A percentile compares a stretch with the other conserved stretches of the same genome.
These are phyloP conservation scores for Fraxinus anomala DNA, from an alignment of 257 asterid species.

Conservation along the genomic window DNA sequence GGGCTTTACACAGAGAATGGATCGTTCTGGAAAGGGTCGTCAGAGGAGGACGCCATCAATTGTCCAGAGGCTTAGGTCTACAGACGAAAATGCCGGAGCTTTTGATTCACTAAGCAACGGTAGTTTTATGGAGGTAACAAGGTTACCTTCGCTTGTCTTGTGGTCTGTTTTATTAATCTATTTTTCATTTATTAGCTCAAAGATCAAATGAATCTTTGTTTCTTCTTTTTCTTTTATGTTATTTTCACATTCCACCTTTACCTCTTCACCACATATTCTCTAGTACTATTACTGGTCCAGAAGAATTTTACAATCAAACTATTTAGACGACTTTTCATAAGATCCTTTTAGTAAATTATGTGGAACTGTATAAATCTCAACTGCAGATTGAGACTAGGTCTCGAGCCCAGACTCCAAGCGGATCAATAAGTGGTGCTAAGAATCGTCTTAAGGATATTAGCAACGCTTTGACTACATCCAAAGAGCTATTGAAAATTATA, in stretches of 20 bases:
- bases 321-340: conserved; percentile 10
- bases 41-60: conserved; percentile 62
- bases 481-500: conserved; percentile 87
- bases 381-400: conserved; percentile 82
- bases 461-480: conserved; percentile 83
- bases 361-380: background rate
- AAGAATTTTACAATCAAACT: background rate
- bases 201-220: background rate
- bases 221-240: background rate
- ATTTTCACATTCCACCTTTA: background rate
- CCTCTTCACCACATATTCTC: background rate
- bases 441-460: conserved; percentile 79
- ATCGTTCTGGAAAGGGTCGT: conserved; percentile 61
- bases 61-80: conserved; percentile 52
- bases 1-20: conserved; percentile 61
- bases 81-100: conserved; percentile 44
- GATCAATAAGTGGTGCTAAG: conserved; percentile 45
- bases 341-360: background rate
- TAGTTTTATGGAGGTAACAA: conserved; percentile 80
- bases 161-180: background rate
- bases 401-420: conserved; percentile 59
- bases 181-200: background rate
- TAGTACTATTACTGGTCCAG: background rate
- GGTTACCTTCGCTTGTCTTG: background rate
- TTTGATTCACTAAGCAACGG: conserved; percentile 73